These are phyloP conservation scores for Vitis cinerea DNA, from an alignment of 164 flowering plant species.

Conservation along the genomic window DNA sequence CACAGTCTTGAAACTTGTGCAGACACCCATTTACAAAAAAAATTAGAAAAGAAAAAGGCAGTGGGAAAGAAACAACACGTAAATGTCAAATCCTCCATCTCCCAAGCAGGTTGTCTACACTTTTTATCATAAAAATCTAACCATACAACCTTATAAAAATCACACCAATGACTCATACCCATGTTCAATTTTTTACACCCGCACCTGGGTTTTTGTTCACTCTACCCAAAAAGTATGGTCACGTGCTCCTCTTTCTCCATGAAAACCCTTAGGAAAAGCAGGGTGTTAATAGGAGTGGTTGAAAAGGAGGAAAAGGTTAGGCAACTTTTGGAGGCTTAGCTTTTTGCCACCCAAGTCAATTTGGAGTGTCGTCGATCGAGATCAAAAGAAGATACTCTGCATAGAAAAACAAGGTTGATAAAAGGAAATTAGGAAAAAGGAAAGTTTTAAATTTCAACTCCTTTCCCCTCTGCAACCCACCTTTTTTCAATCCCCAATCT, in stretches of 20 bases:
- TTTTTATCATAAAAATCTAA: not conserved
- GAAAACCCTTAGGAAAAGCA: not conserved
- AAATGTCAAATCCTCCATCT: constrained; percentile 49
- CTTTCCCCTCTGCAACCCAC: too few species aligned
- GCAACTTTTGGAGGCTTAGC: constrained; percentile 9
- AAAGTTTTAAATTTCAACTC: too few species aligned
- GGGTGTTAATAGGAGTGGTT: constrained; percentile 6
- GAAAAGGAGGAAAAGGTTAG: constrained; percentile 18
- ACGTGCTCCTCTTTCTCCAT: constrained; percentile 10
- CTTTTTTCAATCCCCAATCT: too few species aligned
- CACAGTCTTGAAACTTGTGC: constrained; percentile 34
- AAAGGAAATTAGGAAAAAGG: too few species aligned
- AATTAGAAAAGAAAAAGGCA: constrained; percentile 10
- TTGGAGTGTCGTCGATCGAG: too few species aligned
- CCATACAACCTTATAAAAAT: not conserved
- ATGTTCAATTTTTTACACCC: too few species aligned
- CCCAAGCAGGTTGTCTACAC: constrained; percentile 33
- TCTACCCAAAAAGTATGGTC: constrained; percentile 4
- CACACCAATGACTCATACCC: too few species aligned
- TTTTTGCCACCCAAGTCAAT: too few species aligned
- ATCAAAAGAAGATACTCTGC: too few species aligned
- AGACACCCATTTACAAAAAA: not conserved
- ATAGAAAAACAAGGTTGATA: too few species aligned
- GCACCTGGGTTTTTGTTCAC: not conserved
- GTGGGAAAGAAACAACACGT: constrained; percentile 39